Evolutionary conservation across 768 basidiomycete genomes (phyloP).

Genomic region (Gloeophyllum trabeum): DNA sequence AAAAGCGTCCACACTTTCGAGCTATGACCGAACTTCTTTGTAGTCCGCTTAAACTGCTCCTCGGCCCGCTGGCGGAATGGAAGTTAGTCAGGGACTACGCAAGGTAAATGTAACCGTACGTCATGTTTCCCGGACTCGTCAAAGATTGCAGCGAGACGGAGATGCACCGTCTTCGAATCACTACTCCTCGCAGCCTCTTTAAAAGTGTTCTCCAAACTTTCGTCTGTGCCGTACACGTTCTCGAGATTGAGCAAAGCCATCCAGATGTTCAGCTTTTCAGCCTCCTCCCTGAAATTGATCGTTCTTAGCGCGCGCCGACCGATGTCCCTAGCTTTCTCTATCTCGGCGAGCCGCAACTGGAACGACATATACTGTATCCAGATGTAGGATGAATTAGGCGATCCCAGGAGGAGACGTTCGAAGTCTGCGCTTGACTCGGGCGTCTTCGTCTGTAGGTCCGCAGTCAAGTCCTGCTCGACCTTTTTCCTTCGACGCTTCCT

Average conservation of each 20-base stretch:
- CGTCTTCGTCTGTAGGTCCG: constrained; percentile 72
- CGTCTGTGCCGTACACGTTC: constrained; percentile 82
- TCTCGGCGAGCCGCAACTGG: constrained; percentile 91
- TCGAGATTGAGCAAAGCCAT: constrained; percentile 93
- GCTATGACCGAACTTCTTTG: constrained; percentile 90
- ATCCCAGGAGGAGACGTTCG: constrained; percentile 83
- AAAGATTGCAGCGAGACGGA: constrained; percentile 76
- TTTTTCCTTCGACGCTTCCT: constrained; percentile 59
- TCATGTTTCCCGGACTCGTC: constrained; percentile 76
- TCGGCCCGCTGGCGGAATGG: constrained; percentile 63
- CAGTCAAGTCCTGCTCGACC: constrained; percentile 74
- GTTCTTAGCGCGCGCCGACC: constrained; percentile 74
- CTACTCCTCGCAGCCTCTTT: constrained; percentile 85
- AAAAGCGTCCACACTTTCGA: constrained; percentile 92
- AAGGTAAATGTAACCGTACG: constrained; percentile 26
- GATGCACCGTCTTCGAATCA: constrained; percentile 85
- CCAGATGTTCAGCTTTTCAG: constrained; percentile 95
- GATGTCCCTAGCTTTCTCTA: constrained; percentile 88
- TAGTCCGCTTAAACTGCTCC: constrained; percentile 77
- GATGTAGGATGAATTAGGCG: constrained; percentile 93
- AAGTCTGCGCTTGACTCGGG: constrained; percentile 94
- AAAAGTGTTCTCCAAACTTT: constrained; percentile 70
- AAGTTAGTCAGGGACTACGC: not conserved
- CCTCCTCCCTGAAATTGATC: constrained; percentile 93
- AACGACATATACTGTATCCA: constrained; percentile 99